Percentiles rank a stretch among this genome's conserved stretches.
Evolutionary conservation across 768 basidiomycete species (phyloP).

Genomic region (Mrakia hoshinonis): DNA sequence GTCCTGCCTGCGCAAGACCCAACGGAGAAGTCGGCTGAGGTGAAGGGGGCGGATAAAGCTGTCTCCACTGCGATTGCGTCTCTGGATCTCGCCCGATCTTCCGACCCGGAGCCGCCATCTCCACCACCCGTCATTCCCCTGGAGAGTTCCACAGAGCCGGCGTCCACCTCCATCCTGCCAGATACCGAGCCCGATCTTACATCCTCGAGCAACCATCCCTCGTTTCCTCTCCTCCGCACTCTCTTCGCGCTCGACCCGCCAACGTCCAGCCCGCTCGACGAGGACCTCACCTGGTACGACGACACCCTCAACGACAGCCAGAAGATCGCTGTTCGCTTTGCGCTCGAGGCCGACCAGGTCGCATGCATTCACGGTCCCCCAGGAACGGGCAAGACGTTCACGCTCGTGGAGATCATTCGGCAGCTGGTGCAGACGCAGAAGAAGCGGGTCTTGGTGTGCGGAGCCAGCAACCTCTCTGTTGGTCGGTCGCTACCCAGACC

Average conservation of each 20-base stretch:
- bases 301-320: conserved; percentile 71
- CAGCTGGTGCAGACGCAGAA: conserved; percentile 41
- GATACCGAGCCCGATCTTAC: conserved; percentile 41
- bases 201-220: conserved; percentile 52
- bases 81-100: not conserved
- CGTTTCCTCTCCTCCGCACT: conserved; percentile 28
- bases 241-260: conserved; percentile 42
- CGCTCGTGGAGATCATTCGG: conserved; percentile 61
- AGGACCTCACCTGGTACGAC: conserved; percentile 62
- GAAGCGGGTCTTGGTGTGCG: conserved; percentile 70
- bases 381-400: conserved; percentile 94
- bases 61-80: not conserved
- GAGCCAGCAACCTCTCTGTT: conserved; percentile 86
- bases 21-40: not conserved
- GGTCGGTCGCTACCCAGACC: too few species aligned
- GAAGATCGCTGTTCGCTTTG: conserved; percentile 70
- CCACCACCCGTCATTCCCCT: too few species aligned
- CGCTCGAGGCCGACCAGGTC: conserved; percentile 68
- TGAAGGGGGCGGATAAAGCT: too few species aligned
- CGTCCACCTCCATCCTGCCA: not conserved
- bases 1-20: not conserved
- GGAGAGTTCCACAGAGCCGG: not conserved
- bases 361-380: conserved; percentile 98
- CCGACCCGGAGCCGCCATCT: too few species aligned
- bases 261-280: conserved; percentile 34